Base-by-base conservation (phyloP, 2,329 filamentous ascomycete genomes). In the Fusarium algeriense region DNA sequence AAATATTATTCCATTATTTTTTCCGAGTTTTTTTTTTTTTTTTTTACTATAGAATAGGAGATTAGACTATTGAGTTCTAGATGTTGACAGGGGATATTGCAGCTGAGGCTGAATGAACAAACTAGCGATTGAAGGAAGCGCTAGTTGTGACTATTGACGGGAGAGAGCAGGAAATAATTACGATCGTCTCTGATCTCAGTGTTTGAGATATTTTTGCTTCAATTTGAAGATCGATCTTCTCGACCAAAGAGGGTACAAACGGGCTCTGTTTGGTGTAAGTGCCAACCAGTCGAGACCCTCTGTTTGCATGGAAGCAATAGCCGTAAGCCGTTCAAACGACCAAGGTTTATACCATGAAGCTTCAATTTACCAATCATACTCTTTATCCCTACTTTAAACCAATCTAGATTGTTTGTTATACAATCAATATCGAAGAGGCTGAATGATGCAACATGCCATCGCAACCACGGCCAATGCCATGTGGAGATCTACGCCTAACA, bases 1-100 rank as follows among this genome's bases (percentile, higher is more conserved):
- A 6, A 3, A 2, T 1, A 7, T 2, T 2, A 43, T 2, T 3
- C 4, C 20, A 23, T 9, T 1, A 6, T 26, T 13, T 46, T 46
- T 15, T 12, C 2, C 46, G 4, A 17, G 20, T 26, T 13, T 23
- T 30, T 26, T 10, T n/a, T 45, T 12, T 12, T 2, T 45, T 3
- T 28, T 13, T 23, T 50, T 6, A 14, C 17, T 10, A 15, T 3
- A 3, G 15, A 38, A 44, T 62, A 52, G 57, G 44, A 41, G 60
- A 61, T 7, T 1, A 0, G 3, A 38, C 56, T 44, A 61, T 61
- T 48, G 60, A 30, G 0, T 30, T 63, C 44, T 28, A 44, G 23
- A 35, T 23, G 56, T 50, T 15, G 20, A 23, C 46, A 50, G 32
- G 20, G 32, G 52, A 45, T 28, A 55, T 55, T 55, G 11, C 52